Conservation (phyloP, 805 yeast species). For the Diddensiella caesifluorescens region DNA sequence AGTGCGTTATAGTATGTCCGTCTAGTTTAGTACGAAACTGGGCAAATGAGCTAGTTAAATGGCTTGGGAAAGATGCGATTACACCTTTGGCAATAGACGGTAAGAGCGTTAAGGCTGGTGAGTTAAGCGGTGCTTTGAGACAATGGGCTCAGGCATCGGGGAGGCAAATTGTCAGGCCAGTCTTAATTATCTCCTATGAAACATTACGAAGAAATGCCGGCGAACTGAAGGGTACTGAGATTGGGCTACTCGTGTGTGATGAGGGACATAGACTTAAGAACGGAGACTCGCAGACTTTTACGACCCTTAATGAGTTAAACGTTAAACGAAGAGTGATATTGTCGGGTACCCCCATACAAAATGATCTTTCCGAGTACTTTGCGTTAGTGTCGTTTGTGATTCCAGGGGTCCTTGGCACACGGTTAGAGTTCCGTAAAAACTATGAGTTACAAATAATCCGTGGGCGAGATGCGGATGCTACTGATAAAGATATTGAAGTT, state of each 20-base stretch:
- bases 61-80: slow-evolving; percentile 90
- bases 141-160: slow-evolving; percentile 89
- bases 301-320: slow-evolving; percentile 74
- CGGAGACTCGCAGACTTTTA: slow-evolving; percentile 88
- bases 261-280: slow-evolving; percentile 82
- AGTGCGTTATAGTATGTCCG: slow-evolving; percentile 91
- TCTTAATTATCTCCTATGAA: slow-evolving; percentile 88
- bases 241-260: slow-evolving; percentile 82
- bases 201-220: slow-evolving; percentile 83
- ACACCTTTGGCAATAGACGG: slow-evolving; percentile 93
- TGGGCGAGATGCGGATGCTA: slow-evolving; percentile 87
- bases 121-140: slow-evolving; percentile 59
- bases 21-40: slow-evolving; percentile 89
- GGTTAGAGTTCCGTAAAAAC: slow-evolving; percentile 76
- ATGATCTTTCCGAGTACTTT: slow-evolving; percentile 89
- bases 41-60: slow-evolving; percentile 93
- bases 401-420: slow-evolving; percentile 85
- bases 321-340: slow-evolving; percentile 86
- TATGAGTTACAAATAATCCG: slow-evolving; percentile 74
- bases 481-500: slow-evolving; percentile 63
- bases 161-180: slow-evolving; percentile 85
- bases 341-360: slow-evolving; percentile 96
- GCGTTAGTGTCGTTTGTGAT: slow-evolving; percentile 87
- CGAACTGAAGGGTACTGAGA: slow-evolving; percentile 64
- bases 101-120: slow-evolving; percentile 60